These are phyloP conservation scores for Lanmaoa pseudosensibilis DNA, from an alignment of 768 basidiomycete species.

Conservation along the genomic window DNA sequence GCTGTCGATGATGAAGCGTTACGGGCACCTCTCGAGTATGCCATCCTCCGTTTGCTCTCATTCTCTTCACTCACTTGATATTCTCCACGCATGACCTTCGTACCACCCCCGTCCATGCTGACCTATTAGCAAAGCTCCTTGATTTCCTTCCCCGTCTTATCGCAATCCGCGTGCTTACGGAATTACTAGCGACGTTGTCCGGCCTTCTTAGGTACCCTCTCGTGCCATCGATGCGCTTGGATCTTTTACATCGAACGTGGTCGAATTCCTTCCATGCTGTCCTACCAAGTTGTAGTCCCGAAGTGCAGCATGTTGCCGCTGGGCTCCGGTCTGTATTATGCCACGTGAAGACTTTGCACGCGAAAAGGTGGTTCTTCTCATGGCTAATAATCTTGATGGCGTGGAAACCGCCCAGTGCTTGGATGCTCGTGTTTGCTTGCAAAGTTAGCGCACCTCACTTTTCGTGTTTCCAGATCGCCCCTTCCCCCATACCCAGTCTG, in stretches of 20 bases:
- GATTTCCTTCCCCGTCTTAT: slow-evolving; percentile 59
- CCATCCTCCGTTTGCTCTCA: not conserved
- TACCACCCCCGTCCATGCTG: slow-evolving; percentile 62
- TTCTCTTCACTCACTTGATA: slow-evolving; percentile 19
- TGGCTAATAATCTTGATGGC: slow-evolving; percentile 50
- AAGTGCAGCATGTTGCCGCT: slow-evolving; percentile 74
- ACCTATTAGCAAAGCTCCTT: slow-evolving; percentile 56
- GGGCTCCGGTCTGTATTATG: slow-evolving; percentile 86
- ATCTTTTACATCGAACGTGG: slow-evolving; percentile 65
- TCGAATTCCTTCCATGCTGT: slow-evolving; percentile 43
- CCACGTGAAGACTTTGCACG: slow-evolving; percentile 62
- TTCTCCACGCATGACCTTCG: slow-evolving; percentile 82
- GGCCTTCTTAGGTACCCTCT: slow-evolving; percentile 74
- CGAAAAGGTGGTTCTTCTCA: slow-evolving; percentile 53
- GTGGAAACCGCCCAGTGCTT: slow-evolving; percentile 65
- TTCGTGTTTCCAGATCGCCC: not conserved
- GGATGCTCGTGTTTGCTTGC: slow-evolving; percentile 77
- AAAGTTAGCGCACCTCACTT: slow-evolving; percentile 48
- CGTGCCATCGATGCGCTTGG: slow-evolving; percentile 55
- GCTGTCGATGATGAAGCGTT: slow-evolving; percentile 70
- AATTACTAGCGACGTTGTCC: slow-evolving; percentile 67
- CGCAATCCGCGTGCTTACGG: slow-evolving; percentile 57
- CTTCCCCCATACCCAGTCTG: slow-evolving; percentile 48
- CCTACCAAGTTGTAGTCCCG: slow-evolving; percentile 60
- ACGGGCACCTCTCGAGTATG: slow-evolving; percentile 75